Conservation (phyloP, 768 basidiomycete genomes). For the Boletus pseudo-olivaceus region DNA sequence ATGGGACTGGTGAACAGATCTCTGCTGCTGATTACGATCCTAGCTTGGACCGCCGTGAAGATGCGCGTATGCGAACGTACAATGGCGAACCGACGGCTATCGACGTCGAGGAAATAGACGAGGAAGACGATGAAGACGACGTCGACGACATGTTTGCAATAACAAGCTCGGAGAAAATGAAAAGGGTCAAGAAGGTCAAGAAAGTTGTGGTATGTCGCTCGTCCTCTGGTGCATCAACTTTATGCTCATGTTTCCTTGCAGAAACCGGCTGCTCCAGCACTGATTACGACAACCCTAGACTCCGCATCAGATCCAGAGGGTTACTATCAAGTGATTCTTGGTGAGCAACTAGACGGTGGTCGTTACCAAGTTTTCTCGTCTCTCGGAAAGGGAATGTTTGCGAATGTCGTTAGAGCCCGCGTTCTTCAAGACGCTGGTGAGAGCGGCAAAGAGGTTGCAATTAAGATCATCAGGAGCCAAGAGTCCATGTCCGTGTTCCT, state of each 20-base stretch:
- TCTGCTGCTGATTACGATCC: conserved; percentile 94
- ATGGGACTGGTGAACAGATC: conserved; percentile 60
- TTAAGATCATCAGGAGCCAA: conserved; percentile 94
- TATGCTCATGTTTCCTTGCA: conserved; percentile 22
- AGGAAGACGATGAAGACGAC: conserved; percentile 75
- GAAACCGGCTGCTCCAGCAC: conserved; percentile 53
- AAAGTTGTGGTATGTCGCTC: conserved; percentile 47
- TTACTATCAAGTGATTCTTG: conserved; percentile 91
- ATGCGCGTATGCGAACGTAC: conserved; percentile 67
- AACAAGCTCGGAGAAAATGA: conserved; percentile 43
- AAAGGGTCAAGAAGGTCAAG: conserved; percentile 54
- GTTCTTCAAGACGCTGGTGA: conserved; percentile 63
- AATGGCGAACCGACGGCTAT: conserved; percentile 35
- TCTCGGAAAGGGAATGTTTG: conserved; percentile 99
- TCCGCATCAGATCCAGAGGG: conserved; percentile 93
- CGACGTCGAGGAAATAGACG: conserved; percentile 48
- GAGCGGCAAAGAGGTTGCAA: conserved; percentile 78
- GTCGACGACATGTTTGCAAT: conserved; percentile 96
- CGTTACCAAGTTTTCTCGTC: conserved; percentile 93
- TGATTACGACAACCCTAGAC: conserved; percentile 79
- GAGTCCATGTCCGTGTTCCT: conserved; percentile 81
- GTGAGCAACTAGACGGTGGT: conserved; percentile 89
- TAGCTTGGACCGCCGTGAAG: conserved; percentile 76
- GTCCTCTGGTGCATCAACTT: not conserved
- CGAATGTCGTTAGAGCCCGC: conserved; percentile 89